These are phyloP conservation scores for Leccinum fallax DNA, from an alignment of 1,284 basidiomycete species.

Conservation along the genomic window DNA sequence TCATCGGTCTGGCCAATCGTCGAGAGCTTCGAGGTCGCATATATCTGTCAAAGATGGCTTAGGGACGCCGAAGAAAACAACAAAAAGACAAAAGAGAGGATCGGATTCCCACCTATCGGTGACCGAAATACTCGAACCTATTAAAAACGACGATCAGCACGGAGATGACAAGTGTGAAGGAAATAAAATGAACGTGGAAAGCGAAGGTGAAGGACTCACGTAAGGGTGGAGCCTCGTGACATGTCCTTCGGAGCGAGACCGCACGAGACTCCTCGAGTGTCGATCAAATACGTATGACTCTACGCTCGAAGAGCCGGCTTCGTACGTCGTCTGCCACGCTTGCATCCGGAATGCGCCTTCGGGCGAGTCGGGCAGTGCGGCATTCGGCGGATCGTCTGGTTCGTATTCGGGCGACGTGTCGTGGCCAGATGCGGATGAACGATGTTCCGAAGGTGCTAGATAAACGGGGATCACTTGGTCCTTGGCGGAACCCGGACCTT, in stretches of 20 bases:
- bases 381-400: slow-evolving; percentile 23
- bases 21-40: slow-evolving; percentile 30
- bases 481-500: slow-evolving; percentile 26
- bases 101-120: slow-evolving; percentile 30
- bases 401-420: slow-evolving; percentile 37
- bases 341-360: slow-evolving; percentile 32
- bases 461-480: slow-evolving; percentile 16
- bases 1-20: slow-evolving; percentile 27
- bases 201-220: slow-evolving; percentile 19
- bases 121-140: slow-evolving; percentile 33
- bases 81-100: neutral
- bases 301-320: slow-evolving; percentile 17
- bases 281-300: slow-evolving; percentile 35
- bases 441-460: slow-evolving; percentile 17
- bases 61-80: neutral
- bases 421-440: slow-evolving; percentile 28
- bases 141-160: slow-evolving; percentile 19
- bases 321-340: slow-evolving; percentile 20
- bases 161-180: neutral
- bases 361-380: slow-evolving; percentile 18
- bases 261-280: slow-evolving; percentile 31
- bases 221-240: slow-evolving; percentile 30
- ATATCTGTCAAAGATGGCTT: slow-evolving; percentile 26
- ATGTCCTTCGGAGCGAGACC: slow-evolving; percentile 35
- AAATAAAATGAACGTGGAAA: neutral